Conservation (phyloP, 192 early-diverging fungal genomes). For the Gamsiella multidivaricata region DNA sequence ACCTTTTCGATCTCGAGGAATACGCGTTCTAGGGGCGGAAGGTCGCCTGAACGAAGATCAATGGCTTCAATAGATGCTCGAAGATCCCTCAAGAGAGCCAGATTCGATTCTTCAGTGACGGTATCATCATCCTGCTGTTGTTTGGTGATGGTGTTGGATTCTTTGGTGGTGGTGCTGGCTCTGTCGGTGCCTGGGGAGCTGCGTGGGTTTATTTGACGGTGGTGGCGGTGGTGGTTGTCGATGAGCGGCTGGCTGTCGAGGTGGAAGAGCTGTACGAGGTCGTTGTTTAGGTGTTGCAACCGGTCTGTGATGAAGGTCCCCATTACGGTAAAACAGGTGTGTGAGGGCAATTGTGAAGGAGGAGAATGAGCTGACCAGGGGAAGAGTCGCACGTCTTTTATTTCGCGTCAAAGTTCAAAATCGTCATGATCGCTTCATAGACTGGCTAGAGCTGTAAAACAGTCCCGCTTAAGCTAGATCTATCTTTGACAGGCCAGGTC, state of each 20-base stretch:
- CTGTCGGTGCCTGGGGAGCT: background rate
- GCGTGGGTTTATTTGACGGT: background rate
- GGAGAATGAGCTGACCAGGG: background rate
- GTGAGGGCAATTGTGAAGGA: background rate
- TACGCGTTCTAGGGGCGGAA: slow-evolving; percentile 36
- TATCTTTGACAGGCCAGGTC: no score
- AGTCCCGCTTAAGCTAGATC: no score
- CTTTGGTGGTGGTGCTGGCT: background rate
- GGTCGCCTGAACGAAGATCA: slow-evolving; percentile 25
- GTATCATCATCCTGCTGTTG: background rate
- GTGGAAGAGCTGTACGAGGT: slow-evolving; percentile 48
- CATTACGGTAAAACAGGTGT: slow-evolving; percentile 4
- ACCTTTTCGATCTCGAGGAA: slow-evolving; percentile 32
- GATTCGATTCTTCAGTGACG: background rate
- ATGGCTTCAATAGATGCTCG: slow-evolving; percentile 18
- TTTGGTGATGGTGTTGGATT: background rate
- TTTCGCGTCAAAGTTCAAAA: background rate
- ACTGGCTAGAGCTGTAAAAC: background rate
- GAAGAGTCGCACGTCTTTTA: no score
- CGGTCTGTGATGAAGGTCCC: slow-evolving; percentile 51
- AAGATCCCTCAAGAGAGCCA: slow-evolving; percentile 1
- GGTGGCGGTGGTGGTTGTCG: background rate
- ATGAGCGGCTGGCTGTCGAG: slow-evolving; percentile 31
- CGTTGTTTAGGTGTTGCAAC: slow-evolving; percentile 39
- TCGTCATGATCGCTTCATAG: background rate